These are phyloP conservation scores for Betula pendula DNA, from an alignment of 306 rosid genomes.

Conservation along the genomic window DNA sequence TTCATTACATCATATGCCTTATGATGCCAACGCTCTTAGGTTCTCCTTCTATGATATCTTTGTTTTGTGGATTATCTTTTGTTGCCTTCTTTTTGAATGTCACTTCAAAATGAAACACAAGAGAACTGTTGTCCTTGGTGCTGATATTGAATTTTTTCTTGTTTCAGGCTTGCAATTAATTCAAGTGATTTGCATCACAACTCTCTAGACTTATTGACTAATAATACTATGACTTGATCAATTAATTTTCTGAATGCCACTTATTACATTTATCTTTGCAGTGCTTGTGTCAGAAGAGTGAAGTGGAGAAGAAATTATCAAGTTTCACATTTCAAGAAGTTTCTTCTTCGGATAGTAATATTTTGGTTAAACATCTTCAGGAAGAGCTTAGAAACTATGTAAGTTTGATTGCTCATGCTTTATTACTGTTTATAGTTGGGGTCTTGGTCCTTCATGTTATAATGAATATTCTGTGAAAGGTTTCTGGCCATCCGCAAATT, in stretches of 20 bases:
- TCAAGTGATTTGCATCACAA: background rate
- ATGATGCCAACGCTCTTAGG: background rate
- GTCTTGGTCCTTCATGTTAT: slow-evolving; percentile 1
- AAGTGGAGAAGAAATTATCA: slow-evolving; percentile 72
- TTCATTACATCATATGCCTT: background rate
- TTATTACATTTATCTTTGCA: slow-evolving; percentile 36
- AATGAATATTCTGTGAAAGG: slow-evolving; percentile 23
- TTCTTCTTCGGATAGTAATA: slow-evolving; percentile 40
- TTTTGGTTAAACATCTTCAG: slow-evolving; percentile 76
- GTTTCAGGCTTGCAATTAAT: background rate
- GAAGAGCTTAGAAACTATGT: slow-evolving; percentile 84
- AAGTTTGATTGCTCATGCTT: slow-evolving; percentile 35
- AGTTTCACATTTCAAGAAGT: slow-evolving; percentile 60
- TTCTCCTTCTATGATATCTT: background rate
- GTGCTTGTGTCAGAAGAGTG: slow-evolving; percentile 79
- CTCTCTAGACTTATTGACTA: slow-evolving; percentile 12
- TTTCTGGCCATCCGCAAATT: background rate
- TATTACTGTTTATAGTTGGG: slow-evolving; percentile 1
- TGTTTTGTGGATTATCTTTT: slow-evolving; percentile 1
- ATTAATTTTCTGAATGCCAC: background rate
- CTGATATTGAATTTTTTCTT: slow-evolving; percentile 21
- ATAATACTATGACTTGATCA: slow-evolving; percentile 7
- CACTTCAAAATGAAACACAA: background rate
- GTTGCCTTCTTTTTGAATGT: slow-evolving; percentile 15
- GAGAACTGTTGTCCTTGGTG: slow-evolving; percentile 14